Evolutionary conservation across 2,329 filamentous ascomycete species (phyloP).

Genomic region (Cladophialophora bantiana): DNA sequence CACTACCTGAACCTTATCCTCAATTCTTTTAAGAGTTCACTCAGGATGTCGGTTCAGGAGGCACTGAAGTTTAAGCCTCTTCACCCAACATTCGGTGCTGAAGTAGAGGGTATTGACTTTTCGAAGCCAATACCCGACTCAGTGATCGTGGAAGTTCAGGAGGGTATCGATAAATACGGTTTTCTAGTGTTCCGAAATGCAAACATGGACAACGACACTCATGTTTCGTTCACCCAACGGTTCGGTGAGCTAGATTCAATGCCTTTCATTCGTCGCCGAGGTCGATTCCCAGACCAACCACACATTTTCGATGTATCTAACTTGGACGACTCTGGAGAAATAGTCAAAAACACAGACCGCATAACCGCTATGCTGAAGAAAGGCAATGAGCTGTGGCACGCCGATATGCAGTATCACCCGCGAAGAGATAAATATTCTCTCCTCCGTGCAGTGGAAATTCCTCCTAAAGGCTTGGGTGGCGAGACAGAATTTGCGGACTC

Average conservation of each 20-base stretch:
- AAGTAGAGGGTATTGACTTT: conserved; percentile 49
- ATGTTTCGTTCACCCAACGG: conserved; percentile 28
- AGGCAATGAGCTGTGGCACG: conserved; percentile 17
- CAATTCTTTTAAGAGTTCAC: background rate
- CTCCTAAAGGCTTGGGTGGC: conserved; percentile 1
- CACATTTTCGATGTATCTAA: conserved; percentile 9
- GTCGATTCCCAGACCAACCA: conserved; percentile 5
- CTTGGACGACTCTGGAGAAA: conserved; percentile 3
- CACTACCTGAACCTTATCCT: background rate
- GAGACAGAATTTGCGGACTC: conserved; percentile 16
- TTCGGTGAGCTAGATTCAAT: conserved; percentile 32
- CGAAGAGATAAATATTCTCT: conserved; percentile 4
- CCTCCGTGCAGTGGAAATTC: conserved; percentile 1
- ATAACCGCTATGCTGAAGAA: background rate
- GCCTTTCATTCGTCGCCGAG: background rate
- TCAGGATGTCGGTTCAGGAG: background rate
- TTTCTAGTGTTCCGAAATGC: conserved; percentile 29
- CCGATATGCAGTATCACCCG: conserved; percentile 11
- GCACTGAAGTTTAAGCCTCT: background rate
- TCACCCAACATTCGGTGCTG: conserved; percentile 47
- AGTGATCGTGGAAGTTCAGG: background rate
- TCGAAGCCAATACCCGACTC: conserved; percentile 41
- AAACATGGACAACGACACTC: conserved; percentile 23
- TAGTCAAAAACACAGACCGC: background rate
- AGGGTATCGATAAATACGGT: conserved; percentile 22